phyloP scores from a whole-genome alignment of 2,329 filamentous ascomycete genomes.

The Delphinella strobiligena region DNA sequence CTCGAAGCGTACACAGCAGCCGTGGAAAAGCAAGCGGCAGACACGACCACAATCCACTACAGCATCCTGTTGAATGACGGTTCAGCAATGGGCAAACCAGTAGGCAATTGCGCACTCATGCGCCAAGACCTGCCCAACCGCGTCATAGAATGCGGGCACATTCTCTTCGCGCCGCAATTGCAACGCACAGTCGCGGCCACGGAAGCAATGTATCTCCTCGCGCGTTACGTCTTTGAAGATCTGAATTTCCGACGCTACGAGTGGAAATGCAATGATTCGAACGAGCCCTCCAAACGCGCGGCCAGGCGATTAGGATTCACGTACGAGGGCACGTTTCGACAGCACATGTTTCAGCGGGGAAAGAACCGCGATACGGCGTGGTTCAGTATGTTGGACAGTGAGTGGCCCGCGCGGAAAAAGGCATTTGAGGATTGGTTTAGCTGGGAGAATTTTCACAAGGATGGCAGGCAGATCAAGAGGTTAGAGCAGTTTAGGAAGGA shows the following conservation, averaged over 20 bases:
- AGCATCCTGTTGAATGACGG: conserved; percentile 25
- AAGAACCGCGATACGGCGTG: conserved; percentile 47
- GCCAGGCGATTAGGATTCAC: conserved; percentile 46
- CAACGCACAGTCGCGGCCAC: conserved; percentile 46
- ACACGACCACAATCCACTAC: conserved; percentile 27
- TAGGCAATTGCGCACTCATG: conserved; percentile 33
- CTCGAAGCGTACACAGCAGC: neutral
- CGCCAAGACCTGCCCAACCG: conserved; percentile 36
- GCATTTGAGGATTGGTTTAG: conserved; percentile 44
- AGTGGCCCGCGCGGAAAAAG: conserved; percentile 40
- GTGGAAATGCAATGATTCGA: conserved; percentile 53
- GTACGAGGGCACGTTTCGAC: conserved; percentile 48
- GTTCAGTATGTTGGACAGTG: conserved; percentile 45
- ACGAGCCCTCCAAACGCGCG: conserved; percentile 41
- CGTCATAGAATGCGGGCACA: conserved; percentile 44
- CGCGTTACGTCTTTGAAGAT: conserved; percentile 40
- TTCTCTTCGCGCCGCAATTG: conserved; percentile 39
- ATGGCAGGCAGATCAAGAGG: conserved; percentile 39
- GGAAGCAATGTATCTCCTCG: conserved; percentile 46
- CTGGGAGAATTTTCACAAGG: conserved; percentile 41
- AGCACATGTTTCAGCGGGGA: conserved; percentile 49
- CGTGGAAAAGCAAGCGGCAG: neutral
- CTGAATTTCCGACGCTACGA: conserved; percentile 46
- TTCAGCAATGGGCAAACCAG: conserved; percentile 21
- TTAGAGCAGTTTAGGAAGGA: conserved; percentile 26